Conservation (phyloP, 75 land plant genomes). For the Selaginella tamariscina region DNA sequence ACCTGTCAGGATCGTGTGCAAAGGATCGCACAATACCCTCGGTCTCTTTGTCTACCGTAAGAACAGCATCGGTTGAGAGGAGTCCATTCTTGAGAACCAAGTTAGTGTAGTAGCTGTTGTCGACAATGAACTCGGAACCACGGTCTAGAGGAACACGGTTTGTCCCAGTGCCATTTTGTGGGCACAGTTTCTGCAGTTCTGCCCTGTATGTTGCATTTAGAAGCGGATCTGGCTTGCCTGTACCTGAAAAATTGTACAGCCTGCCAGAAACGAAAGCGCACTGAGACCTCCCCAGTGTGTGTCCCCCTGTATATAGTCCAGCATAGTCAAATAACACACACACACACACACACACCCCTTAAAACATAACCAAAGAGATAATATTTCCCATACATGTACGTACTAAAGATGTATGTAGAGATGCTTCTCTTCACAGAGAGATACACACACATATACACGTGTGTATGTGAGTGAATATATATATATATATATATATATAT, state of each 20-base stretch:
- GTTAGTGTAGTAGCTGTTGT: slow-evolving; percentile 4
- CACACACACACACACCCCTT: too few relatives aligned
- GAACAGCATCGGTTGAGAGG: background rate
- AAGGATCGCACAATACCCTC: background rate
- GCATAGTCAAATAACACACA: too few relatives aligned
- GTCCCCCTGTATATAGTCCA: background rate
- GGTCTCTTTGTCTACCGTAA: background rate
- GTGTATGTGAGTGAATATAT: too few relatives aligned
- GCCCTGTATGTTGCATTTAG: background rate
- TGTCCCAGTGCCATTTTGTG: background rate
- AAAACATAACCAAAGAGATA: too few relatives aligned
- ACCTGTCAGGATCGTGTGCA: background rate
- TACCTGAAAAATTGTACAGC: slow-evolving; percentile 1
- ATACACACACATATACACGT: too few relatives aligned
- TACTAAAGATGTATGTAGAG: too few relatives aligned
- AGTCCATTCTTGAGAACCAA: background rate
- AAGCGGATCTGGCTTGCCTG: slow-evolving; percentile 6
- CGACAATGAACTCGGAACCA: background rate
- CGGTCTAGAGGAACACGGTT: background rate
- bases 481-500: too few relatives aligned
- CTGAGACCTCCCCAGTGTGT: background rate
- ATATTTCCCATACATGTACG: too few relatives aligned
- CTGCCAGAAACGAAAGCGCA: background rate
- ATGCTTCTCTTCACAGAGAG: too few relatives aligned
- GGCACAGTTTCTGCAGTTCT: slow-evolving; percentile 2